phyloP scores from a whole-genome alignment of 768 basidiomycete species.

The Gyrodon lividus region DNA sequence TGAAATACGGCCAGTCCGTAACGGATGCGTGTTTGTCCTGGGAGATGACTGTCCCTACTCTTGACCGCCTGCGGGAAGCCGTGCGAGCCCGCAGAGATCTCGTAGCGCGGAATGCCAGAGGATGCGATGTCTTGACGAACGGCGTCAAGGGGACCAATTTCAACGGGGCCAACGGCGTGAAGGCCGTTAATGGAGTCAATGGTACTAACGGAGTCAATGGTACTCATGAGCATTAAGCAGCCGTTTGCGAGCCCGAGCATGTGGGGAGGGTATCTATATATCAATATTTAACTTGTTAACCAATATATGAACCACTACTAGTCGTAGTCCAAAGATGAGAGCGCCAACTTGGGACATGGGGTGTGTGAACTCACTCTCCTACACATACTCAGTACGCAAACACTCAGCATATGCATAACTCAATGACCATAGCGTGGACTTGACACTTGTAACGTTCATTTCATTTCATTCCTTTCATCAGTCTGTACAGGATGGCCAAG shows the following conservation, averaged over 20 bases:
- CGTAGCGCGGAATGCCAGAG: constrained; percentile 34
- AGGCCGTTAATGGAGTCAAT: constrained; percentile 18
- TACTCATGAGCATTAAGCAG: constrained; percentile 1
- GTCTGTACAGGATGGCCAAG: no score
- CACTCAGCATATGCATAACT: no score
- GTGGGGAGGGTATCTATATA: background rate
- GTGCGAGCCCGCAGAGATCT: constrained; percentile 72
- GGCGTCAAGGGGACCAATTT: constrained; percentile 15
- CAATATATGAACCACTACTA: background rate
- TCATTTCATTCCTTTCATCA: no score
- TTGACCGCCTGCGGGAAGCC: constrained; percentile 86
- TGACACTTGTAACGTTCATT: no score
- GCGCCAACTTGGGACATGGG: background rate
- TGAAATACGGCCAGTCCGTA: constrained; percentile 84
- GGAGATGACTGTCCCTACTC: constrained; percentile 77
- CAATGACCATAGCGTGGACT: no score
- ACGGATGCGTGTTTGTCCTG: constrained; percentile 91
- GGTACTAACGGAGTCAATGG: constrained; percentile 21
- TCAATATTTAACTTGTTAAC: background rate
- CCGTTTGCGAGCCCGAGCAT: background rate
- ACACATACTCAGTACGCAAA: no score
- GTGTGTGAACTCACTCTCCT: background rate
- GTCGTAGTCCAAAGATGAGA: background rate
- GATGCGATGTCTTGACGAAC: constrained; percentile 1
- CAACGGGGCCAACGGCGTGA: constrained; percentile 4